Base-by-base conservation (phyloP, 2,329 filamentous ascomycete genomes). In the Fusarium tuaranense region DNA sequence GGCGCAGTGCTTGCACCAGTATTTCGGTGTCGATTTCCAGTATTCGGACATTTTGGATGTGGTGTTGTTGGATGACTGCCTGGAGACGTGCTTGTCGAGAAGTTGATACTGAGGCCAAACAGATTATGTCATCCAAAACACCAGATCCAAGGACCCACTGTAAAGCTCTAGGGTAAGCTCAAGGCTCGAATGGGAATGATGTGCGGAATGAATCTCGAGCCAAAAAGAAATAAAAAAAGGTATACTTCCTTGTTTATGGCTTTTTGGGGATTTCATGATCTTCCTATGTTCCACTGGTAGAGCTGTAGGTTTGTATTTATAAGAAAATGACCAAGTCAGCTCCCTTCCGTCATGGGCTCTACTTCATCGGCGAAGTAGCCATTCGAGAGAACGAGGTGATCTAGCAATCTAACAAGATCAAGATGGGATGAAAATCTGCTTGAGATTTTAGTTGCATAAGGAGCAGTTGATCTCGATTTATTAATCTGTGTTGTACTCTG, bases 1-100 rank as follows among this genome's bases (percentile, higher is more conserved):
- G 81, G 91, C 91, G 89, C 97, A 99, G 87, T 98, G 94, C 84
- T 98, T 98, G 90, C 97, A 99, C 95, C 95, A 98, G 86, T 97
- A 97, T 82, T 93, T 96, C 7, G 95, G 95, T 82, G 95, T 98
- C 22, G 96, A 98, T 83, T 98, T 98, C 97, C 97, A 98, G 85
- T 98, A 97, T 88, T 98, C 97, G 0, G 97, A 92, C 97, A 99
- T 98, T 65, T 65, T 71, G 65, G 44, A 3, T 59, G 48, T 44
- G 44, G 22, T 57, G 67, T 14, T 71, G 67, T 44, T 44, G 46
- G 18, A 34, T 59, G 34, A 27, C 39, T 60, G 63, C 53, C 59
- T 68, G 38, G 16, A 39, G n/a, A 32, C 34, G 16, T 22, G 39
- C 7, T 57, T 38, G 22, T 51, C 46, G 68, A 67, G 61, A 62